Base-by-base conservation (phyloP, 192 early-diverging fungal species). In the Phlyctochytrium planicorne region DNA sequence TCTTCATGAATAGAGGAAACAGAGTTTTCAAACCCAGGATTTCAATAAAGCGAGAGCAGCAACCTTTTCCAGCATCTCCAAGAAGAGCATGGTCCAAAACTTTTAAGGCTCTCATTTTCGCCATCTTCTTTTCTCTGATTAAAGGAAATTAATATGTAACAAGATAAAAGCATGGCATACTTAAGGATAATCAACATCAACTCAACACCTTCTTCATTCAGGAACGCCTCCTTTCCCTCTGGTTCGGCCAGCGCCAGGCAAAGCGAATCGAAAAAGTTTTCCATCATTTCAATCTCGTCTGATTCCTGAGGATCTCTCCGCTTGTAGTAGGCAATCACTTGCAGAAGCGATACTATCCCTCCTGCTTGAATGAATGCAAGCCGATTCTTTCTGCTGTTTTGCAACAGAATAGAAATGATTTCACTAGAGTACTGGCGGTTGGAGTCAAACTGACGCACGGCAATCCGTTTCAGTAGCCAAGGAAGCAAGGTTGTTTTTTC, bases 211-310 rank as follows among this genome's bases (percentile, higher is more conserved):
- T 98, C 95, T 0, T 75, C 83, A 32, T 93, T 84, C 10, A 92
- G 66, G 74, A 99, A 97, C 16, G 64, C 52, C 40, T 63, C 64
- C 78, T 97, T 96, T 47, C 84, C 89, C 55, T 84, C 81, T 2
- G 80, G 75, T 40, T 91, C 88, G 20, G 74, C 74, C 29, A 97
- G 65, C n/a, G 82, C 70, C 24, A 85, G 84, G 74, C 91, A 94
- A 17, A 98, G 59, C 2, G 83, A 78, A 74, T 94, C 90, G 69
- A 98, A 93, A 23, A 93, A 76, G 71, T 96, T 97, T 66, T 97
- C 97, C 80, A 99, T 76, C 76, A 93, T 81, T 66, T 99, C 97
- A 37, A 87, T 79, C 64, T 96, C 95, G 65, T 95, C 93, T 3
- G 82, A 84, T 53, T 93, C 89, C 17, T 78, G 75, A 1, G 97